Base-by-base conservation (phyloP, 176 grass and related monocot genomes). In the Leersia perrieri region DNA sequence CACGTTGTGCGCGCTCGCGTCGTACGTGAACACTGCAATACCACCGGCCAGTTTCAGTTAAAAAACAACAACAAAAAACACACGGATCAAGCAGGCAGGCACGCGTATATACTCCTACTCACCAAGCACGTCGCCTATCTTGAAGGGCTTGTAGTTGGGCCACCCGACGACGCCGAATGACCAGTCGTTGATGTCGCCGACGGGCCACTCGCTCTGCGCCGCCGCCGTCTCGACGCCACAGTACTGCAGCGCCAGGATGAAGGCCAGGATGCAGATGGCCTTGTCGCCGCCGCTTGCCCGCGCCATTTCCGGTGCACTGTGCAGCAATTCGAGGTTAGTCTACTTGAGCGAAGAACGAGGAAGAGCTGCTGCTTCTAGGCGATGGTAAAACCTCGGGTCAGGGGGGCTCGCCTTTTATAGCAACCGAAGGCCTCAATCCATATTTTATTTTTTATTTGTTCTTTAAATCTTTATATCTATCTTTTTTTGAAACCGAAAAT, bases 11-110 rank as follows among this genome's bases (percentile, higher is more conserved):
- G 33, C 15, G 9, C 30, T 16, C 13, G 80, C 39, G 60, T 87
- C 70, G 80, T 91, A 91, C 39, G 60, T 91, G 80, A 91, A 87
- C 36, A 84, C 89, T 90, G 62, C 31, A 3, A 49, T 18, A 1
- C 5, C 4, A 20, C 45, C 4, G 16, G 20, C 1, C 45, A 49
- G 45, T 20, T 49, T 49, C 45, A 49, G 45, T 49, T 20, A 47
- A 47, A 1, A 47, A 39, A n/a, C n/a, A n/a, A n/a, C n/a, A n/a
- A n/a, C n/a, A 39, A 39, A 11, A 30, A 4, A 18, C 32, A 14
- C 1, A 16, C 30, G 22, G 28, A 66, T 28, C 16, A 22, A 66
- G 28, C 63, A 20, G 4, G 31, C 12, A 41, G 23, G 25, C 15
- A 12, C 38, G 6, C n/a, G n/a, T n/a, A n/a, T n/a, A n/a, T n/a